These are phyloP conservation scores for Chrysoporthe puriensis DNA, from an alignment of 2,329 filamentous ascomycete genomes.

Conservation along the genomic window DNA sequence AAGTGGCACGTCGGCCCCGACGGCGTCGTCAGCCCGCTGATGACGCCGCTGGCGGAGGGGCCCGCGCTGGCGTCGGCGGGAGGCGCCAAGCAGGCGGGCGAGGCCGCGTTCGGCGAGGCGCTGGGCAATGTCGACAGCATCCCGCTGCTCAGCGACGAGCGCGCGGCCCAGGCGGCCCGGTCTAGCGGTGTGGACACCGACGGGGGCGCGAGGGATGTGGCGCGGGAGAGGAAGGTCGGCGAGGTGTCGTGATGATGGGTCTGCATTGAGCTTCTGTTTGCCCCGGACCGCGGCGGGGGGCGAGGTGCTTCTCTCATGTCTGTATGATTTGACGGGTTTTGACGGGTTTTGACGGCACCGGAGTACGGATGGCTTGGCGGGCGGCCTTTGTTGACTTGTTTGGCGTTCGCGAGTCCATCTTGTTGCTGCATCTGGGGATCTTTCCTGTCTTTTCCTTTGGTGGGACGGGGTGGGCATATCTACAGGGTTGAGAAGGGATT, in stretches of 20 bases:
- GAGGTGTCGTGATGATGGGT: conserved; percentile 24
- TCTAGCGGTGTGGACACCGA: conserved; percentile 41
- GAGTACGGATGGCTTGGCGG: background rate
- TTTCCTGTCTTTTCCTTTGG: background rate
- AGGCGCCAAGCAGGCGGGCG: conserved; percentile 29
- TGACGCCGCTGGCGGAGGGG: conserved; percentile 40
- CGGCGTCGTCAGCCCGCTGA: conserved; percentile 42
- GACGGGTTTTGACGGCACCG: background rate
- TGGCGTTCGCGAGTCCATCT: background rate
- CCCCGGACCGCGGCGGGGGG: background rate
- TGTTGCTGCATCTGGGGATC: background rate
- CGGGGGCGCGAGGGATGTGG: conserved; percentile 47
- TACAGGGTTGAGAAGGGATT: background rate
- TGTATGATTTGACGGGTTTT: background rate
- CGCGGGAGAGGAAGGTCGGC: conserved; percentile 51
- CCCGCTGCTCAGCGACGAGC: conserved; percentile 58
- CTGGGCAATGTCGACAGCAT: conserved; percentile 54
- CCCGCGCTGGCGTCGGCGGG: conserved; percentile 17
- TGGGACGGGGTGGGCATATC: background rate
- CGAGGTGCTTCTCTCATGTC: background rate
- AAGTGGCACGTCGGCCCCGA: conserved; percentile 76
- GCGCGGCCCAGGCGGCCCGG: conserved; percentile 20
- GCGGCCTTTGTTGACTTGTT: background rate
- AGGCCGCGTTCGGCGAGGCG: conserved; percentile 29
- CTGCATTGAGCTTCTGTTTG: background rate